A percentile compares a stretch with the other conserved stretches of the same genome.
Conservation (phyloP, 1,139 yeast genomes). For the Debaryomycetaceae sp. region DNA sequence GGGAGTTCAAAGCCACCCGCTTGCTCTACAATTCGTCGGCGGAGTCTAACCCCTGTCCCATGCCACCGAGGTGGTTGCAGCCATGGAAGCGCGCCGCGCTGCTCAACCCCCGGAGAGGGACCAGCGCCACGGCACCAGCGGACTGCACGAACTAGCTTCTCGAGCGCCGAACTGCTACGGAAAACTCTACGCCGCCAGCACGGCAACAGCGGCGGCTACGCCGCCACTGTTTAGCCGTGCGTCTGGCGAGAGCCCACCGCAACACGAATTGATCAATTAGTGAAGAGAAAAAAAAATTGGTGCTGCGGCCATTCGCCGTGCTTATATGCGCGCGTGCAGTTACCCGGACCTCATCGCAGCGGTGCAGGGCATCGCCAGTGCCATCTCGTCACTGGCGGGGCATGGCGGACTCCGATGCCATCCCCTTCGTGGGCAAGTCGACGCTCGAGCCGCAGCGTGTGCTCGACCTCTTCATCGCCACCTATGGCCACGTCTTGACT, state of each 20-base stretch:
- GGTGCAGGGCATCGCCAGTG: constrained; percentile 12
- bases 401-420: constrained; percentile 13
- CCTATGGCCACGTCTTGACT: constrained; percentile 43
- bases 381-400: constrained; percentile 25
- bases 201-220: constrained; percentile 25
- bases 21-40: constrained; percentile 75
- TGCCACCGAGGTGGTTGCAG: constrained; percentile 25
- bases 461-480: constrained; percentile 44
- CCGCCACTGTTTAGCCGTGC: constrained; percentile 20
- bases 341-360: constrained; percentile 8
- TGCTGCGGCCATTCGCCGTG: neutral
- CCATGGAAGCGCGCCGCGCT: constrained; percentile 12
- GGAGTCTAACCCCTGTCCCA: constrained; percentile 74
- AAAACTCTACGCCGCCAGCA: constrained; percentile 30
- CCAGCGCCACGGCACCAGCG: constrained; percentile 23
- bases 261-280: constrained; percentile 48
- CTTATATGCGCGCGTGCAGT: constrained; percentile 7
- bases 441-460: constrained; percentile 35
- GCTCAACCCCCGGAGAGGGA: constrained; percentile 59
- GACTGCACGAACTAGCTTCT: constrained; percentile 46
- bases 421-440: constrained; percentile 29
- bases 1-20: constrained; percentile 65
- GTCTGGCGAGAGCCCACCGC: constrained; percentile 36
- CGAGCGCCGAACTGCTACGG: constrained; percentile 69
- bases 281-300: constrained; percentile 9